Conservation (phyloP, 257 asterid species). For the Oldenlandia corymbosa region DNA sequence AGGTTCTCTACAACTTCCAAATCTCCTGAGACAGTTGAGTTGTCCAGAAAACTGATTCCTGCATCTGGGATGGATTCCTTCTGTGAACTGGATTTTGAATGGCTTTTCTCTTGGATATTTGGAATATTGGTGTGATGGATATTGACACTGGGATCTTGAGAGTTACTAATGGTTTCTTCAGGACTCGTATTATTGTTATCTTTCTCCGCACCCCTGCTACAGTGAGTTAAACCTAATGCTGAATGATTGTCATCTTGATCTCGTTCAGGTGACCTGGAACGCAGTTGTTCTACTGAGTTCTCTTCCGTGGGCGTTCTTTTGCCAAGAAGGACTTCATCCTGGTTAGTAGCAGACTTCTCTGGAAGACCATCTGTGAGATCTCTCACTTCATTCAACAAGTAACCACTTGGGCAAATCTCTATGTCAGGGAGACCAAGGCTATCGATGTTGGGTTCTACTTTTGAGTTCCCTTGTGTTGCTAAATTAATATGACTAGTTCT, state of each 20-base stretch:
- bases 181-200: slow-evolving; percentile 7
- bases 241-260: neutral
- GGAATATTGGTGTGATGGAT: slow-evolving; percentile 11
- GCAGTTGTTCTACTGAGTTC: neutral
- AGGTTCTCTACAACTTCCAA: slow-evolving; percentile 14
- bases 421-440: slow-evolving; percentile 5
- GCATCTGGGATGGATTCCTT: slow-evolving; percentile 6
- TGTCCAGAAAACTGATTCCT: neutral
- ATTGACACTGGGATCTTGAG: slow-evolving; percentile 7
- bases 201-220: slow-evolving; percentile 5
- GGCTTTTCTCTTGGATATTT: slow-evolving; percentile 5
- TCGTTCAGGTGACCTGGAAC: slow-evolving; percentile 4
- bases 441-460: neutral
- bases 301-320: neutral
- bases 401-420: neutral
- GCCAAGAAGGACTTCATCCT: slow-evolving; percentile 1
- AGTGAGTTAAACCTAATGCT: neutral
- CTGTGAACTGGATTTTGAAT: neutral
- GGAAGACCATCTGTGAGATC: slow-evolving; percentile 12
- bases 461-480: slow-evolving; percentile 3
- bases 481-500: slow-evolving; percentile 4
- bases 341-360: slow-evolving; percentile 6
- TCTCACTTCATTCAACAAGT: slow-evolving; percentile 8
- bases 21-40: slow-evolving; percentile 13
- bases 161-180: neutral